These are phyloP conservation scores for Mucor lusitanicus DNA, from an alignment of 371 early-diverging fungal genomes.

Conservation along the genomic window DNA sequence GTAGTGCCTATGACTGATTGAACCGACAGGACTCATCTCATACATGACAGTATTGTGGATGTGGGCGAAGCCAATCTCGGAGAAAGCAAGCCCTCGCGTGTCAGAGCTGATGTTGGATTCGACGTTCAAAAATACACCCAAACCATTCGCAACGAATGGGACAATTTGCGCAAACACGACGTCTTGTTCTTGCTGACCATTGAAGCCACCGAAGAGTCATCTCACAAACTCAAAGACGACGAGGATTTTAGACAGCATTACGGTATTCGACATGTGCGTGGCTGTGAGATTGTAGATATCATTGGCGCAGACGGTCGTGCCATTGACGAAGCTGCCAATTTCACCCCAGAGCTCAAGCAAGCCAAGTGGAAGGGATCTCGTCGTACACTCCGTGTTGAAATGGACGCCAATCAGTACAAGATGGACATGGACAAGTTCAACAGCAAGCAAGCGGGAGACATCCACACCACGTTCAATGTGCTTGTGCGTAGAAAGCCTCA, in stretches of 20 bases:
- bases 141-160: slow-evolving; percentile 86
- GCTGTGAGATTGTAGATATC: slow-evolving; percentile 81
- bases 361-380: slow-evolving; percentile 49
- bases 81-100: slow-evolving; percentile 69
- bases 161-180: slow-evolving; percentile 79
- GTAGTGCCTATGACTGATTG: background rate
- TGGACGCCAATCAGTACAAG: slow-evolving; percentile 90
- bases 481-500: slow-evolving; percentile 83
- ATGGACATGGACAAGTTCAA: slow-evolving; percentile 40
- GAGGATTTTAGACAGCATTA: slow-evolving; percentile 65
- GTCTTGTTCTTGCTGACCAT: slow-evolving; percentile 79
- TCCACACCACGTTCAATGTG: slow-evolving; percentile 85
- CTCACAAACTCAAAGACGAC: slow-evolving; percentile 45
- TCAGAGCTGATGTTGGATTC: slow-evolving; percentile 72
- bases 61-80: slow-evolving; percentile 80
- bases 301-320: slow-evolving; percentile 76
- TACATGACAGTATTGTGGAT: slow-evolving; percentile 55
- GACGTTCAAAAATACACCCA: slow-evolving; percentile 67
- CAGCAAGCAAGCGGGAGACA: slow-evolving; percentile 47
- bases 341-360: slow-evolving; percentile 43
- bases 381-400: slow-evolving; percentile 74
- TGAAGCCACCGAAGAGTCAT: slow-evolving; percentile 60
- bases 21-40: too few species aligned
- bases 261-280: slow-evolving; percentile 82
- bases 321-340: slow-evolving; percentile 56